Evolutionary conservation across 768 basidiomycete species (phyloP).

Genomic region (Suillus sp.): DNA sequence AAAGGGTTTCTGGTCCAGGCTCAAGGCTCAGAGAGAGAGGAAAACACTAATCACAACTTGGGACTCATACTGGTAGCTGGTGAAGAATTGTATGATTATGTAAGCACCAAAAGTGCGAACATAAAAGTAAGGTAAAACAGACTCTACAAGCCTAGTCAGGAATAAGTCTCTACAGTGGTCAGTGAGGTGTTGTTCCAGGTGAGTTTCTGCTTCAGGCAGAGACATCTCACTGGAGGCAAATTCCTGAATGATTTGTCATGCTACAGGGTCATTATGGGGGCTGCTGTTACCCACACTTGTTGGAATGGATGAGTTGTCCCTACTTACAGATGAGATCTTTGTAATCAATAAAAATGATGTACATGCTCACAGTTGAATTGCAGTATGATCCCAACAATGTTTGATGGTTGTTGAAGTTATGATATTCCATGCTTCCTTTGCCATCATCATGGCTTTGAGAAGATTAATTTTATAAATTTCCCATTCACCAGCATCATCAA

Average conservation of each 20-base stretch:
- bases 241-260: no score
- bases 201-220: slow-evolving; percentile 9
- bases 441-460: slow-evolving; percentile 37
- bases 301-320: neutral
- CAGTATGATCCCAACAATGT: slow-evolving; percentile 39
- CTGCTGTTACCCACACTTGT: neutral
- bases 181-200: slow-evolving; percentile 9
- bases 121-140: no score
- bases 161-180: no score
- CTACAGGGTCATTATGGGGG: slow-evolving; percentile 13
- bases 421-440: slow-evolving; percentile 32
- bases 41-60: no score
- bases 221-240: slow-evolving; percentile 11
- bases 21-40: no score
- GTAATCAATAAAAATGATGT: neutral
- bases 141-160: no score
- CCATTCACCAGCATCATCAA: slow-evolving; percentile 32
- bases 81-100: no score
- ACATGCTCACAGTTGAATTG: slow-evolving; percentile 18
- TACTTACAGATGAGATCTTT: neutral
- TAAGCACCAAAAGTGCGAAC: no score
- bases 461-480: slow-evolving; percentile 41
- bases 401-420: slow-evolving; percentile 34
- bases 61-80: no score
- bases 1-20: no score